A percentile compares a stretch with the other conserved stretches of the same genome.
Evolutionary conservation across 306 rosid species (phyloP).

Genomic region (Rosa lucieae): DNA sequence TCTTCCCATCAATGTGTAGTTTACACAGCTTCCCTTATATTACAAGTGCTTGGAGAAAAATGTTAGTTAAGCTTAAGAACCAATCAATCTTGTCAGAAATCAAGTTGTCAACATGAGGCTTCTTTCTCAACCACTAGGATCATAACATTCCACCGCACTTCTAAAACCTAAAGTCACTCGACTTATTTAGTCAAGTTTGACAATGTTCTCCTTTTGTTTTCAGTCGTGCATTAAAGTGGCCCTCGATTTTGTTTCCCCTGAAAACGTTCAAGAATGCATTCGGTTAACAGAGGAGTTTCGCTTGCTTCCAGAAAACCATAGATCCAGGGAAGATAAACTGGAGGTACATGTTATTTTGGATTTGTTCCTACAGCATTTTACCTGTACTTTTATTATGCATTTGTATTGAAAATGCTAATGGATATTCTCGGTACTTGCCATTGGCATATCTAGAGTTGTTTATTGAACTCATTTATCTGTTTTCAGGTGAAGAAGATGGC

Average conservation of each 20-base stretch:
- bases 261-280: slow-evolving; percentile 57
- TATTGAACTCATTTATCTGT: slow-evolving; percentile 19
- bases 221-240: slow-evolving; percentile 75
- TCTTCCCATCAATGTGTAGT: neutral
- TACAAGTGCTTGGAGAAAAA: neutral
- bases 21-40: neutral
- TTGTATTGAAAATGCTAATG: neutral
- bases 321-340: slow-evolving; percentile 63
- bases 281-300: slow-evolving; percentile 59
- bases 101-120: neutral
- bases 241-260: slow-evolving; percentile 65
- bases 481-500: slow-evolving; percentile 67
- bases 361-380: slow-evolving; percentile 19
- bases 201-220: slow-evolving; percentile 21
- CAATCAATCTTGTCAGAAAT: neutral
- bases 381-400: neutral
- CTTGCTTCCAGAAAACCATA: slow-evolving; percentile 52
- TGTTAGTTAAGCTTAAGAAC: neutral
- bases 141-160: neutral
- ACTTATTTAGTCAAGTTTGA: slow-evolving; percentile 22
- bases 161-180: neutral
- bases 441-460: slow-evolving; percentile 8
- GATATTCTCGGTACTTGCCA: neutral
- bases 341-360: slow-evolving; percentile 43
- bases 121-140: neutral